Evolutionary conservation across 768 basidiomycete genomes (phyloP).

Genomic region (Crucibulum laeve): DNA sequence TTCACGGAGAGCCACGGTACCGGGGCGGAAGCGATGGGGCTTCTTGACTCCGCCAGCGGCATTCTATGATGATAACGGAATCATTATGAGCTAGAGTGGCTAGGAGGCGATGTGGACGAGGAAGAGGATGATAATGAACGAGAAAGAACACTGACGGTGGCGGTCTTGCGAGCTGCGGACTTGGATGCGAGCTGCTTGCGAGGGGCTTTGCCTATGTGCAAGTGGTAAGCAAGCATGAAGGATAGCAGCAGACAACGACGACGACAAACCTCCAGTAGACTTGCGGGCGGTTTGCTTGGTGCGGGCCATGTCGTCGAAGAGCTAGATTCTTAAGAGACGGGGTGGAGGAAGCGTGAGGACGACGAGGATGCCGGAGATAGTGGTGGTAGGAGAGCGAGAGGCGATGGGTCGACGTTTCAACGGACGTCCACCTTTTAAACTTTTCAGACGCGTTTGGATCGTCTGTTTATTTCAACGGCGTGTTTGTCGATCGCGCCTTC

Average conservation of each 20-base stretch:
- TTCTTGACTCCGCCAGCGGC: constrained; percentile 72
- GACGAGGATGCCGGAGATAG: constrained; percentile 10
- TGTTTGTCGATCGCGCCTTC: constrained; percentile 6
- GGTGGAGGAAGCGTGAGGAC: constrained; percentile 5
- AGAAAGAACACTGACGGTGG: constrained; percentile 26
- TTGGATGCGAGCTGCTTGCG: constrained; percentile 61
- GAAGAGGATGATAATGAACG: not conserved
- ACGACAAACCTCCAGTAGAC: constrained; percentile 58
- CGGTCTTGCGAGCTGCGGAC: constrained; percentile 56
- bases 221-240: not conserved
- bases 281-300: constrained; percentile 78
- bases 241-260: not conserved
- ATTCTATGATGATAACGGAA: constrained; percentile 21
- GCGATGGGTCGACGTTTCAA: constrained; percentile 14
- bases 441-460: constrained; percentile 1
- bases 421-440: constrained; percentile 1
- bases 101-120: not conserved
- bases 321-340: constrained; percentile 2
- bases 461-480: not conserved
- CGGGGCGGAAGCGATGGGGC: constrained; percentile 78
- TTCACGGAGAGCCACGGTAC: constrained; percentile 76
- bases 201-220: constrained; percentile 47
- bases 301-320: constrained; percentile 49
- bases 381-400: constrained; percentile 17
- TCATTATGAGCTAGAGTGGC: not conserved